These are phyloP conservation scores for Fusarium oxysporum DNA, from an alignment of 2,329 filamentous ascomycete species.

Conservation along the genomic window DNA sequence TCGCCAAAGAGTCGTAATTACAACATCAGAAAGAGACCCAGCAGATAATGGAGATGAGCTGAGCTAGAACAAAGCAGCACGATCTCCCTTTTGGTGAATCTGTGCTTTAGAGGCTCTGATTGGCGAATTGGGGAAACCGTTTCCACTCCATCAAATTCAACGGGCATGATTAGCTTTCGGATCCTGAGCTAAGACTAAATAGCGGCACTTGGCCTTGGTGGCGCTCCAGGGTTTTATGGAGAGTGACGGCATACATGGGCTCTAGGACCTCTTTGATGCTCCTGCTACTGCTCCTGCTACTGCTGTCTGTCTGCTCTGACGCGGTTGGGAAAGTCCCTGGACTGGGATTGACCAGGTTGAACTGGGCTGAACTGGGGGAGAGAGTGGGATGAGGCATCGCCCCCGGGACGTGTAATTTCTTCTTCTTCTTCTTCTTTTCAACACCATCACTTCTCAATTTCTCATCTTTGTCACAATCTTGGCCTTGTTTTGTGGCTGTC, in stretches of 20 bases:
- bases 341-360: neutral
- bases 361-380: neutral
- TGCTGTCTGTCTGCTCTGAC: neutral
- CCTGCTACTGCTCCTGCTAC: neutral
- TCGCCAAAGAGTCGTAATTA: slow-evolving; percentile 16
- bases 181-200: slow-evolving; percentile 23
- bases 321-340: neutral
- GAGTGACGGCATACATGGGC: slow-evolving; percentile 42
- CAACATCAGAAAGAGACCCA: neutral
- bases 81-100: slow-evolving; percentile 19
- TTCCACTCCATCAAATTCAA: slow-evolving; percentile 8
- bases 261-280: slow-evolving; percentile 11
- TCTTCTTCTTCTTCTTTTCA: slow-evolving; percentile 20
- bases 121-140: slow-evolving; percentile 1
- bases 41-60: slow-evolving; percentile 3
- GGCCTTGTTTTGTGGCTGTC: slow-evolving; percentile 1
- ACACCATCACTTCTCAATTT: slow-evolving; percentile 10
- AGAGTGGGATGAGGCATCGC: slow-evolving; percentile 22
- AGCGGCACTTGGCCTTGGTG: slow-evolving; percentile 39
- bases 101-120: neutral
- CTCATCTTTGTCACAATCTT: slow-evolving; percentile 17
- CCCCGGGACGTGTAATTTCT: slow-evolving; percentile 16
- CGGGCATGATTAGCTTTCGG: slow-evolving; percentile 10
- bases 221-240: slow-evolving; percentile 32
- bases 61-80: slow-evolving; percentile 9